Conservation (phyloP, 768 basidiomycete species). For the Podaxis carcinomalis region DNA sequence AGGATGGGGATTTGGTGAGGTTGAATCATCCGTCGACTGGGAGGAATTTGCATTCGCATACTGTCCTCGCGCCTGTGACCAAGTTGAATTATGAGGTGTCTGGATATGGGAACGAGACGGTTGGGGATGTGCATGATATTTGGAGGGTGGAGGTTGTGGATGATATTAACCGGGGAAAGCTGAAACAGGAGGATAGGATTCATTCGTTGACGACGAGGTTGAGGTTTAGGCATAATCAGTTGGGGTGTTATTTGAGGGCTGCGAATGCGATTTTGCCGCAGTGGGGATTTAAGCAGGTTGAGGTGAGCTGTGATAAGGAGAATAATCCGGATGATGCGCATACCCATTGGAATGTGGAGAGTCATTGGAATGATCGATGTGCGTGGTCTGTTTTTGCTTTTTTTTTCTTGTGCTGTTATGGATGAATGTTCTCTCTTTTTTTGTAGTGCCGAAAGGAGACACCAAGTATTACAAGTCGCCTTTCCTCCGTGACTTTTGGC, state of each 20-base stretch:
- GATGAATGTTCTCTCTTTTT: neutral
- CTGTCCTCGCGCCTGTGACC: constrained; percentile 80
- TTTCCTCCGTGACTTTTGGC: constrained; percentile 97
- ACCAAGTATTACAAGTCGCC: constrained; percentile 84
- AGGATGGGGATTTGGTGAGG: constrained; percentile 74
- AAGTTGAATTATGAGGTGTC: constrained; percentile 91
- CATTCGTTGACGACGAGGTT: constrained; percentile 90
- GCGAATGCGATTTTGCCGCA: constrained; percentile 88
- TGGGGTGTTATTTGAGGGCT: constrained; percentile 88
- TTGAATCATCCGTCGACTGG: constrained; percentile 79
- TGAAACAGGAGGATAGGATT: constrained; percentile 56
- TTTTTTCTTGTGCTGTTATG: neutral
- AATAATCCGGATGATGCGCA: constrained; percentile 76
- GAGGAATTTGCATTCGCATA: constrained; percentile 91
- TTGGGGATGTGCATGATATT: constrained; percentile 87
- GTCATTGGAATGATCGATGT: constrained; percentile 95
- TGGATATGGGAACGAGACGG: constrained; percentile 85
- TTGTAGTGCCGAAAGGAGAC: constrained; percentile 76
- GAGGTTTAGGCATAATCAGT: constrained; percentile 70
- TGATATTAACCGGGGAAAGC: constrained; percentile 67
- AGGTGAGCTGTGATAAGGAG: constrained; percentile 90
- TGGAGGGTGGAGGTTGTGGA: constrained; percentile 95
- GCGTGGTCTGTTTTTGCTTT: constrained; percentile 29
- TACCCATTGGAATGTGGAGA: constrained; percentile 98
- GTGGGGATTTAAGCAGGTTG: constrained; percentile 99